These are phyloP conservation scores for Tulasnella sp. DNA, from an alignment of 768 basidiomycete species.

Conservation along the genomic window DNA sequence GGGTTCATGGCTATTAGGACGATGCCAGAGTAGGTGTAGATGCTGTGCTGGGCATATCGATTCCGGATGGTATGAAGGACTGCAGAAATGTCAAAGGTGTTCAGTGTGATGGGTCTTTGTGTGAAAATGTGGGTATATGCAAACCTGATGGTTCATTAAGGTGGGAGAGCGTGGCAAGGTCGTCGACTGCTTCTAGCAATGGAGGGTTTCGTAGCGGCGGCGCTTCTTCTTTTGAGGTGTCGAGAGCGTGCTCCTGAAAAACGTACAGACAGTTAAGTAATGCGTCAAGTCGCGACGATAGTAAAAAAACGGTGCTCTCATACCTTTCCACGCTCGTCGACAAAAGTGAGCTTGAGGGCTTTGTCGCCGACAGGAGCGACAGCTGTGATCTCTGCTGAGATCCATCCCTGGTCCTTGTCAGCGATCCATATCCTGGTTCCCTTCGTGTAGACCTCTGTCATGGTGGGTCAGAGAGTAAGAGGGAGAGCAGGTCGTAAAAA, in stretches of 20 bases:
- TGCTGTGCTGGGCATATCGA: conserved; percentile 94
- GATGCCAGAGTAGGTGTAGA: conserved; percentile 98
- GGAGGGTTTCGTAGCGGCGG: conserved; percentile 97
- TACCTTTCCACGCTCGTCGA: conserved; percentile 92
- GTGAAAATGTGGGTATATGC: neutral
- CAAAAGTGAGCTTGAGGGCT: conserved; percentile 74
- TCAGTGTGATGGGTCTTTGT: neutral
- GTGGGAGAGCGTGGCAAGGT: conserved; percentile 95
- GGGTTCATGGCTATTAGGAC: conserved; percentile 99
- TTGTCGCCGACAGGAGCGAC: conserved; percentile 59
- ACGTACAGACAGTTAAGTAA: neutral
- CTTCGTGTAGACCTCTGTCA: conserved; percentile 33
- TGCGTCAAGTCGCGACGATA: neutral
- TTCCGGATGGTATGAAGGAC: conserved; percentile 96
- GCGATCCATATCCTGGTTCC: conserved; percentile 56
- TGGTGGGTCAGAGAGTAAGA: conserved; percentile 19
- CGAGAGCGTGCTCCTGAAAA: conserved; percentile 67
- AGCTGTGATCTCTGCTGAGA: conserved; percentile 76
- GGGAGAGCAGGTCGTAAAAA: neutral
- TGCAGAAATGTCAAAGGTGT: conserved; percentile 38
- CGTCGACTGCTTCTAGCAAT: conserved; percentile 92
- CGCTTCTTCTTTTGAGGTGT: conserved; percentile 74
- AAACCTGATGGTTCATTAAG: conserved; percentile 95
- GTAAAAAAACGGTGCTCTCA: neutral
- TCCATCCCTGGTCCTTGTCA: conserved; percentile 92